phyloP scores from a whole-genome alignment of 2,329 filamentous ascomycete species.

The Pseudofabraea citricarpa region DNA sequence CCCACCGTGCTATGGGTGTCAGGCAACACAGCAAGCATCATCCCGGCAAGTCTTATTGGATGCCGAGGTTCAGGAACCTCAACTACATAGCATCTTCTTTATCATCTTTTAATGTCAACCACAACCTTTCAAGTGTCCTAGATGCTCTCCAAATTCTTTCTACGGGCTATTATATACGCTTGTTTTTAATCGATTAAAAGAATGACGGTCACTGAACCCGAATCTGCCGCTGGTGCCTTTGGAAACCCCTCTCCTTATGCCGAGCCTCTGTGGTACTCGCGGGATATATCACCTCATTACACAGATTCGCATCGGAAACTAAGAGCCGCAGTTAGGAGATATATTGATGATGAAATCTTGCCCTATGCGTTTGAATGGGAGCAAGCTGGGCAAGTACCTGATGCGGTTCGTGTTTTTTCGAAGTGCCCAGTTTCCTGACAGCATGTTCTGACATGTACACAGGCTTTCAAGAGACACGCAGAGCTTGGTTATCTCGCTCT shows the following conservation, averaged over 20 bases:
- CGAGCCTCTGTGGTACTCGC: conserved; percentile 28
- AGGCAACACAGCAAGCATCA: no score
- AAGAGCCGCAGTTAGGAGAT: conserved; percentile 50
- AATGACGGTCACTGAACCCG: not conserved
- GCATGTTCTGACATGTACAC: not conserved
- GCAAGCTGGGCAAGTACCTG: conserved; percentile 45
- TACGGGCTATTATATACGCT: no score
- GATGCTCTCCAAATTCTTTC: no score
- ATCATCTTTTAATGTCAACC: no score
- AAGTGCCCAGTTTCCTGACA: conserved; percentile 5
- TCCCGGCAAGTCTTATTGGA: no score
- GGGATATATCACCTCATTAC: conserved; percentile 50
- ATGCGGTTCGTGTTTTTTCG: conserved; percentile 28
- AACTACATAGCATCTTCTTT: no score
- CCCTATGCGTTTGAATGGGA: conserved; percentile 62
- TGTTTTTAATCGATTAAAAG: no score
- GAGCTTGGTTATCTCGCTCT: conserved; percentile 29
- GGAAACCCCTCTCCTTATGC: conserved; percentile 25
- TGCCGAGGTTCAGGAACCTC: no score
- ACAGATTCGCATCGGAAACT: conserved; percentile 55
- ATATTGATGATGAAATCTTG: conserved; percentile 53
- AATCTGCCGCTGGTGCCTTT: conserved; percentile 9
- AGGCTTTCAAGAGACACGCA: conserved; percentile 24
- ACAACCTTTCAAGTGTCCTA: no score
- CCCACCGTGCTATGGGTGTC: no score